phyloP scores from a whole-genome alignment of 257 asterid genomes.

The Handroanthus guayacan region DNA sequence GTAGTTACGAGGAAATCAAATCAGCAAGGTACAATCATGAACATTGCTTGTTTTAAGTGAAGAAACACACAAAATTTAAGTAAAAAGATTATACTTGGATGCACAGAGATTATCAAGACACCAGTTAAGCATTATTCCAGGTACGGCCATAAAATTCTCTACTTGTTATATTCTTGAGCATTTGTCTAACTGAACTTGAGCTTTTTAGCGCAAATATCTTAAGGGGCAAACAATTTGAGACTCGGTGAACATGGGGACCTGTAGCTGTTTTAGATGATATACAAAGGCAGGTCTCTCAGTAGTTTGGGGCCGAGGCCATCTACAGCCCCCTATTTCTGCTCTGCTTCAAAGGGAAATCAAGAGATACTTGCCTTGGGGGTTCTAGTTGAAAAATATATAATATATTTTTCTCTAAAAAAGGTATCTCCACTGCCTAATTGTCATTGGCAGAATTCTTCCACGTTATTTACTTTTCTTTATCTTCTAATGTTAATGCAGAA shows the following conservation, averaged over 20 bases:
- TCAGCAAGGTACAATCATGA: constrained; percentile 8
- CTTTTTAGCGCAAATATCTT: constrained; percentile 9
- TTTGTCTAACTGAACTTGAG: constrained; percentile 7
- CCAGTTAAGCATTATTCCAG: not conserved
- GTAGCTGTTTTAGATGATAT: not conserved
- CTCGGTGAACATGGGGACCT: not conserved
- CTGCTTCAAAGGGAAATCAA: constrained; percentile 7
- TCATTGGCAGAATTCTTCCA: not conserved
- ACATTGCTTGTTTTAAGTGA: not conserved
- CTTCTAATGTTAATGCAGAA: constrained; percentile 11
- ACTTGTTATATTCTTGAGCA: not conserved
- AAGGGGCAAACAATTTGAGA: not conserved
- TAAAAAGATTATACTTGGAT: not conserved
- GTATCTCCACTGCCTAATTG: not conserved
- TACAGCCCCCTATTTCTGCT: not conserved
- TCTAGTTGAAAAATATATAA: not conserved
- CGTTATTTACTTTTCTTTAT: constrained; percentile 4
- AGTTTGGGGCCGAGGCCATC: not conserved
- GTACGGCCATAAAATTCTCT: not conserved
- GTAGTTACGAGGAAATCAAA: constrained; percentile 16
- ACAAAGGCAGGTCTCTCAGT: not conserved
- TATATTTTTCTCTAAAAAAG: not conserved
- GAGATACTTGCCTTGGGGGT: not conserved
- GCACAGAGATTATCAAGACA: not conserved
- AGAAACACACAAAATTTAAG: constrained; percentile 10